Conservation (phyloP, 2,329 filamentous ascomycete genomes). For the Bertia moriformis region DNA sequence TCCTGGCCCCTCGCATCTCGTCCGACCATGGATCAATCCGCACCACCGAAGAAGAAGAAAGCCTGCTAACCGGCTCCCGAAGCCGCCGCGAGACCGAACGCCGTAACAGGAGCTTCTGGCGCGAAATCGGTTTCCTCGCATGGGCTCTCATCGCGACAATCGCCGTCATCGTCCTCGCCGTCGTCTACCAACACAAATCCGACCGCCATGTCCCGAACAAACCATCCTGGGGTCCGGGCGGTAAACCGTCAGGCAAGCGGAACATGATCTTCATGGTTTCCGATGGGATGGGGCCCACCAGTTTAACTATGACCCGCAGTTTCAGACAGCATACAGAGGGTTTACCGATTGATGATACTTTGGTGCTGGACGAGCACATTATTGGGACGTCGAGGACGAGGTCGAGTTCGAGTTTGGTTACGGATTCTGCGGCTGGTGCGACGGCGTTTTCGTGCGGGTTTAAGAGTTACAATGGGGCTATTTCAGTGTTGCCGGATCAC, state of each 20-base stretch:
- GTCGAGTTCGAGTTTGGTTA: slow-evolving; percentile 18
- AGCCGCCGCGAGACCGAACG: background rate
- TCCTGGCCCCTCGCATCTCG: background rate
- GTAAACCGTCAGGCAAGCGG: background rate
- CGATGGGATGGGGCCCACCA: slow-evolving; percentile 5
- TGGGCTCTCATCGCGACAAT: background rate
- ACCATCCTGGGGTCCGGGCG: background rate
- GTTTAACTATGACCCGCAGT: slow-evolving; percentile 2
- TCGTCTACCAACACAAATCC: background rate
- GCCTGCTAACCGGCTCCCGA: background rate
- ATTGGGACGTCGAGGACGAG: slow-evolving; percentile 14
- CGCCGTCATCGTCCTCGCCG: background rate
- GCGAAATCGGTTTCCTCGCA: background rate
- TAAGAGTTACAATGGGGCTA: slow-evolving; percentile 21
- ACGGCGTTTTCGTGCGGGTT: slow-evolving; percentile 22
- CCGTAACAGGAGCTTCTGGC: background rate
- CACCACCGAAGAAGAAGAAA: background rate
- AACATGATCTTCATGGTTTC: slow-evolving; percentile 4
- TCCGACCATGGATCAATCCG: background rate
- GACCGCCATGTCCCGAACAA: background rate
- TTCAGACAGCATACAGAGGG: slow-evolving; percentile 1
- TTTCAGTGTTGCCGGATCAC: slow-evolving; percentile 16
- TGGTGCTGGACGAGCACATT: slow-evolving; percentile 8
- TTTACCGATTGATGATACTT: background rate
- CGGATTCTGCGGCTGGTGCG: slow-evolving; percentile 22